These are phyloP conservation scores for Malassezia caprae DNA, from an alignment of 1,284 basidiomycete species.

Conservation along the genomic window DNA sequence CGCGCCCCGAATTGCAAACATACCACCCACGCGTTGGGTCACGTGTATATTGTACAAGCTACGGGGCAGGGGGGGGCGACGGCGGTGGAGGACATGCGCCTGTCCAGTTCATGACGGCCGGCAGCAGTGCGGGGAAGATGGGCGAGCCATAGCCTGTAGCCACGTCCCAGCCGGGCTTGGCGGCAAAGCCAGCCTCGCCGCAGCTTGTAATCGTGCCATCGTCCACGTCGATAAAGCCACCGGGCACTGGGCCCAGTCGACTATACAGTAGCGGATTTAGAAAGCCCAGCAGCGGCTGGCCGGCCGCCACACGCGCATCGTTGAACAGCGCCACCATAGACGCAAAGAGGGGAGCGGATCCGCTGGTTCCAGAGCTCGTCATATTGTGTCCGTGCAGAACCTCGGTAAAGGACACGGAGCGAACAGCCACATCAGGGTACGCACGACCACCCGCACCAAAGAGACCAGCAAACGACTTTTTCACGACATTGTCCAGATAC, in stretches of 20 bases:
- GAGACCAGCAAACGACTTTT: conserved; percentile 52
- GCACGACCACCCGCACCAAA: conserved; percentile 57
- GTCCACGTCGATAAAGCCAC: background rate
- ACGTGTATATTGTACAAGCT: conserved; percentile 1
- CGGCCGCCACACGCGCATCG: conserved; percentile 5
- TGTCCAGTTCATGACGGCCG: background rate
- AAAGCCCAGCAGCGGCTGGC: conserved; percentile 5
- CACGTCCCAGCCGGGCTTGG: conserved; percentile 5
- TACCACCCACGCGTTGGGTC: conserved; percentile 10
- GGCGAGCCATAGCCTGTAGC: conserved; percentile 7
- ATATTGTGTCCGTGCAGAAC: background rate
- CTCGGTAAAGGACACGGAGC: background rate
- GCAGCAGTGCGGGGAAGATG: background rate
- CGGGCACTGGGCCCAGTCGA: background rate
- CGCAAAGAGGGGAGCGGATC: conserved; percentile 1
- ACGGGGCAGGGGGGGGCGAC: background rate
- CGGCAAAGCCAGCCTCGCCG: conserved; percentile 1
- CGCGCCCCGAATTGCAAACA: background rate
- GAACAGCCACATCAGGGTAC: conserved; percentile 59
- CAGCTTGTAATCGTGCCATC: background rate
- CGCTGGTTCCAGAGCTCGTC: conserved; percentile 2
- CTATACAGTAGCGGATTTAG: conserved; percentile 9
- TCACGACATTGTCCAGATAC: conserved; percentile 52
- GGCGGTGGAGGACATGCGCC: background rate
- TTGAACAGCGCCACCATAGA: conserved; percentile 3